Base-by-base conservation (phyloP, 2,329 filamentous ascomycete species). In the Helotiales sp. region DNA sequence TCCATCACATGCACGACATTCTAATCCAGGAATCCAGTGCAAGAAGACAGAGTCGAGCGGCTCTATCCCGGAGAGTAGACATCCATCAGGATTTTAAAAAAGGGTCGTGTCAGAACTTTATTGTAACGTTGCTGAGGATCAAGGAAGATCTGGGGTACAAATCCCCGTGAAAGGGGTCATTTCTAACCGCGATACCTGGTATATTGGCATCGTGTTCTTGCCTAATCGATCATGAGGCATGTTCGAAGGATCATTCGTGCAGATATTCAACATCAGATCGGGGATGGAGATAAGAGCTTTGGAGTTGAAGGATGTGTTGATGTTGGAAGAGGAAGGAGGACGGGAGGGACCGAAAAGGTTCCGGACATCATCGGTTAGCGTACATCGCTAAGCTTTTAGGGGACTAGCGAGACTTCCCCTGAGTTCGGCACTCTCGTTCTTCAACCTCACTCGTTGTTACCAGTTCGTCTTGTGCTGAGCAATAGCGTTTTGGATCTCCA, bases 271-370 rank as follows among this genome's bases (percentile, higher is more conserved):
- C 27, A 25, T 3, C 17, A 3, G 6, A 24, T 9, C 15, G 40
- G 22, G 19, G 40, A 25, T 44, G 22, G 27, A 44, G 40, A 44
- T 42, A 42, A 42, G 38, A 24, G 19, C 22, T 44, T 15, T 44
- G 22, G 10, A 25, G 40, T 19, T 25, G 40, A 44, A 25, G 40
- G 40, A 25, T 44, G 22, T 44, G 40, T 12, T 5, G 40, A 44
- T 44, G 40, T 44, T 44, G 24, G 40, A 44, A 44, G 10, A 44
- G 40, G 40, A 44, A 44, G 40, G 36, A 40, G 36, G 40, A 44
- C 40, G 40, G 40, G 40, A 44, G 40, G 13, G 22, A 8, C 40
- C 40, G 40, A 25, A 24, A 9, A 34, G 12, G 40, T 13, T 44
- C 9, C 10, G 15, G 22, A 15, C 24, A 27, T 25, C n/a, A n/a